Percentiles rank a stretch among this genome's conserved stretches.
Conservation (phyloP, 192 early-diverging fungal genomes). For the Piromyces sp. region DNA sequence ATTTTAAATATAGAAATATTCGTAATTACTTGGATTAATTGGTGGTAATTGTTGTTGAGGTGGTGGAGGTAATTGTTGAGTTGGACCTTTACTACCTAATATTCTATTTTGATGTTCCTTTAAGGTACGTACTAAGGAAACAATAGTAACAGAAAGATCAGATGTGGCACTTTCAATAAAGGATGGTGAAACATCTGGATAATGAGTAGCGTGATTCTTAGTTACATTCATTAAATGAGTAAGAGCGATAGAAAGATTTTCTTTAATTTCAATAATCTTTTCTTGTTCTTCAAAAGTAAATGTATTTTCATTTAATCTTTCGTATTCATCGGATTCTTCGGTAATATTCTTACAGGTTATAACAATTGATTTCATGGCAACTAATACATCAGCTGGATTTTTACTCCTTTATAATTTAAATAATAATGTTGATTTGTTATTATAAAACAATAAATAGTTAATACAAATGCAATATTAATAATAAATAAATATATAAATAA, state of each 20-base stretch:
- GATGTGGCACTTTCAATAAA: conserved; percentile 67
- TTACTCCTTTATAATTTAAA: conserved; percentile 30
- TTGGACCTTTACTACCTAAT: neutral
- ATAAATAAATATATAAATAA: no score
- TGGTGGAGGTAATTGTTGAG: neutral
- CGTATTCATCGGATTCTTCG: conserved; percentile 59
- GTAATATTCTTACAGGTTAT: conserved; percentile 66
- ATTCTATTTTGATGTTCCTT: conserved; percentile 9
- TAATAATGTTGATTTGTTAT: no score
- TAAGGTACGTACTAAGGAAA: conserved; percentile 36
- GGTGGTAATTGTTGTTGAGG: neutral
- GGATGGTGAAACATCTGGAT: conserved; percentile 41
- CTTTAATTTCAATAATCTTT: conserved; percentile 30
- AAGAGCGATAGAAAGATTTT: conserved; percentile 41
- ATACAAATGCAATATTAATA: no score
- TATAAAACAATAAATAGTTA: no score
- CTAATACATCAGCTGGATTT: conserved; percentile 48
- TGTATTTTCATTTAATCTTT: conserved; percentile 20
- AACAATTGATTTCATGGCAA: conserved; percentile 70
- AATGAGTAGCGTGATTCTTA: conserved; percentile 55
- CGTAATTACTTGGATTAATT: neutral
- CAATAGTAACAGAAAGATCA: conserved; percentile 58
- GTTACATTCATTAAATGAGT: conserved; percentile 52
- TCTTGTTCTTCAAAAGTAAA: conserved; percentile 28
- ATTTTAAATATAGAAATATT: no score